Evolutionary conservation across 495 filamentous ascomycete genomes (phyloP).

Genomic region (Lasiosphaeris hirsuta): DNA sequence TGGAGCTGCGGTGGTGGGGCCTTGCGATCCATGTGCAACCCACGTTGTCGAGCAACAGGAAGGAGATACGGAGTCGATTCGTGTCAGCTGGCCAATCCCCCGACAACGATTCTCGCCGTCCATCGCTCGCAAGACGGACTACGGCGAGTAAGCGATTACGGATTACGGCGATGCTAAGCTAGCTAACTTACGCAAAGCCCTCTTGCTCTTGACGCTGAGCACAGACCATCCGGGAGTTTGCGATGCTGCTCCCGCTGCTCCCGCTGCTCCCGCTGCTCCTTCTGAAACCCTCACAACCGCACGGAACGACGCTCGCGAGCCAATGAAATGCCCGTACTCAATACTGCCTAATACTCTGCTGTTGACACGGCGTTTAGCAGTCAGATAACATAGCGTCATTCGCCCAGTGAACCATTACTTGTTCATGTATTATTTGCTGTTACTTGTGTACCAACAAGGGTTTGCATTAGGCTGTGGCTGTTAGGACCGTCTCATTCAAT

Average conservation of each 20-base stretch:
- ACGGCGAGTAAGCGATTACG: background rate
- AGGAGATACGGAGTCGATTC: background rate
- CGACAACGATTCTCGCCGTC: background rate
- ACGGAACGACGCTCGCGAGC: background rate
- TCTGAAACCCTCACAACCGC: constrained; percentile 7
- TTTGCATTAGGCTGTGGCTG: too few species aligned
- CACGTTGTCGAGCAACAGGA: background rate
- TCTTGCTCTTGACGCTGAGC: background rate
- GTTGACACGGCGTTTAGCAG: background rate
- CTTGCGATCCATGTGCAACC: constrained; percentile 3
- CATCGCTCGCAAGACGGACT: too few species aligned
- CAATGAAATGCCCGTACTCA: background rate
- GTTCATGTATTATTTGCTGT: too few species aligned
- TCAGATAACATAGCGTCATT: too few species aligned
- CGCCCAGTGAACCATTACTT: too few species aligned
- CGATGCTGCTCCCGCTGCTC: too few species aligned
- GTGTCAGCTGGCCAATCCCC: background rate
- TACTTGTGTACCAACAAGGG: too few species aligned
- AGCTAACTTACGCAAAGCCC: background rate
- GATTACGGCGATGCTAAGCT: background rate
- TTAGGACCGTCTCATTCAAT: too few species aligned
- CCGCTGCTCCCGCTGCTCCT: too few species aligned
- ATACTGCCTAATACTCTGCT: background rate
- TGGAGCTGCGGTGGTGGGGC: constrained; percentile 3
- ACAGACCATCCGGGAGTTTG: background rate